A percentile compares a stretch with the other conserved stretches of the same genome.
Evolutionary conservation across 345 rosid species (phyloP).

Genomic region (Bruguiera gymnorhiza): DNA sequence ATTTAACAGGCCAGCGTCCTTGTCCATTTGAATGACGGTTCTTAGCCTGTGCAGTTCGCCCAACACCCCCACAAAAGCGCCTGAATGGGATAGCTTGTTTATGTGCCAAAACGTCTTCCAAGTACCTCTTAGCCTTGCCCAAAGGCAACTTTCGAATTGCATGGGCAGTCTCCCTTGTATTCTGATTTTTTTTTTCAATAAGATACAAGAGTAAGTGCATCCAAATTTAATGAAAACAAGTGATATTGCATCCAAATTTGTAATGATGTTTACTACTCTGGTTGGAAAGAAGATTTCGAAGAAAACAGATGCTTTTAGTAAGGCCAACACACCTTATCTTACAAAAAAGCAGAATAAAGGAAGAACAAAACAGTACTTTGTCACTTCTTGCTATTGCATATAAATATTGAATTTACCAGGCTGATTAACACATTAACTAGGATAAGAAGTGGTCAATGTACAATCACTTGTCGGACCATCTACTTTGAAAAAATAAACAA

Average conservation of each 20-base stretch:
- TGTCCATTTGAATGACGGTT: conserved; percentile 79
- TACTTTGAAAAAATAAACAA: neutral
- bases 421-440: neutral
- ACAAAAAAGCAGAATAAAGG: too few relatives aligned
- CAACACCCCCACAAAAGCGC: conserved; percentile 71
- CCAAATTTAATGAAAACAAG: too few relatives aligned
- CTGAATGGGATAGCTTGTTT: conserved; percentile 83
- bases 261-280: too few relatives aligned
- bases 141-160: conserved; percentile 59
- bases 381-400: too few relatives aligned
- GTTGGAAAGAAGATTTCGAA: too few relatives aligned
- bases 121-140: conserved; percentile 64
- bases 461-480: neutral
- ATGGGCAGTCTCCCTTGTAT: conserved; percentile 68
- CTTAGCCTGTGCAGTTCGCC: conserved; percentile 77
- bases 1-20: conserved; percentile 69
- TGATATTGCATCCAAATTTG: neutral
- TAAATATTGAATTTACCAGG: too few relatives aligned
- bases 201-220: neutral
- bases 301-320: too few relatives aligned
- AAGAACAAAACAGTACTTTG: too few relatives aligned
- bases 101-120: conserved; percentile 75
- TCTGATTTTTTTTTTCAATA: conserved; percentile 28
- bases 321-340: too few relatives aligned
- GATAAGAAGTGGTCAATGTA: neutral